Base-by-base conservation (phyloP, 2,329 filamentous ascomycete species). In the Nothophoma quercina region DNA sequence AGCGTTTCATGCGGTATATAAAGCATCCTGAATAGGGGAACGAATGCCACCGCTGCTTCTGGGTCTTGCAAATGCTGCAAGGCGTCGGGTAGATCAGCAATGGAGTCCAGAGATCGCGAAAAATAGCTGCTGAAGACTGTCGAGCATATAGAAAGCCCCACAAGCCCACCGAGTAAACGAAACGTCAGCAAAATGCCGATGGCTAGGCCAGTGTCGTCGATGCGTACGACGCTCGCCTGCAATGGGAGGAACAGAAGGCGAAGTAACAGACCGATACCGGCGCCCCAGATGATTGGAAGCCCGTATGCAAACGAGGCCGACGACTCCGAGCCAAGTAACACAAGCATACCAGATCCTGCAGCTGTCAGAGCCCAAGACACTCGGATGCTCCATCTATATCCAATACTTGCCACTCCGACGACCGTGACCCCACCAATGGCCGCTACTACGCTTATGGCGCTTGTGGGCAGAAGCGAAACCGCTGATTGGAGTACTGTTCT, bases 321-420 rank as follows among this genome's bases (percentile, higher is more conserved):
- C 10, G 23, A 26, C 10, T 26, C 23, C 6, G 23, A 5, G 10
- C 23, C 10, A 5, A 26, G 23, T 26, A 26, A 26, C 6, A 10
- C 23, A 26, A 26, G 23, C 6, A 26, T 5, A 10, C 23, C 87
- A 2, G 81, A 71, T 1, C 86, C 85, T 1, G 85, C 56, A 0
- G 82, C 84, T 2, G 81, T 78, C 2, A 87, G 62, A 2, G 68
- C 51, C 86, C 87, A 90, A 22, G 87, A 87, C 5, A 60, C 46
- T 78, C 30, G 30, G 13, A 84, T 85, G 23, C 23, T 26, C 23
- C 48, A 87, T 74, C 1, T 81, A 77, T 78, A 79, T 82, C 58
- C 84, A 79, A 68, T 88, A 89, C 38, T 73, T 75, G 6, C 85
- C 85, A 1, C 79, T 84, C 18, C 26, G 22, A 56, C 28, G 4